These are phyloP conservation scores for Globisporangium nagaii DNA, from an alignment of 352 stramenopile genomes.

Conservation along the genomic window DNA sequence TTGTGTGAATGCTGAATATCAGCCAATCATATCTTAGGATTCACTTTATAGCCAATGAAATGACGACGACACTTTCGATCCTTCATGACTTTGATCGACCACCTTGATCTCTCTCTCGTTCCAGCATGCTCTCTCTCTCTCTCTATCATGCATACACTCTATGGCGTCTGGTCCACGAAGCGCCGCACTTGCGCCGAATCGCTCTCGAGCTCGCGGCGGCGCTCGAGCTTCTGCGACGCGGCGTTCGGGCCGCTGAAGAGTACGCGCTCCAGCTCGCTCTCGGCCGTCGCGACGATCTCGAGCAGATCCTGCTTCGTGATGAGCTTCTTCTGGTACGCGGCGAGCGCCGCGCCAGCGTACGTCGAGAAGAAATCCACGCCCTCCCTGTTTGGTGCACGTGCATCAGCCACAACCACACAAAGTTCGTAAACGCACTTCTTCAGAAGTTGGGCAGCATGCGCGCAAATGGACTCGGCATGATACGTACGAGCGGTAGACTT, in stretches of 20 bases:
- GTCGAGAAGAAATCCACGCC: conserved; percentile 73
- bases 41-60: not conserved
- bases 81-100: too few relatives aligned
- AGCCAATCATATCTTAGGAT: not conserved
- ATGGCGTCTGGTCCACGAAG: not conserved
- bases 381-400: too few relatives aligned
- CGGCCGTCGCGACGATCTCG: conserved; percentile 26
- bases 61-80: not conserved
- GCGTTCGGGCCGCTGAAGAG: conserved; percentile 39
- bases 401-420: too few relatives aligned
- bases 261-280: conserved; percentile 45
- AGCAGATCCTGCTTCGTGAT: conserved; percentile 47
- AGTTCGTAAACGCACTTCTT: too few relatives aligned
- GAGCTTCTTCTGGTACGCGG: conserved; percentile 52
- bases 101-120: not conserved
- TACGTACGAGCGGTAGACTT: conserved; percentile 48
- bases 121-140: not conserved
- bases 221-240: conserved; percentile 28
- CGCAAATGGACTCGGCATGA: not conserved
- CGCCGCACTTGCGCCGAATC: conserved; percentile 32
- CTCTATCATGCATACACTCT: not conserved
- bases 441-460: not conserved
- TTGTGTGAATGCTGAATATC: not conserved
- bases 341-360: conserved; percentile 56
- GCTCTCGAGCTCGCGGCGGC: conserved; percentile 31